Evolutionary conservation across 495 filamentous ascomycete species (phyloP).

Genomic region (Clohesyomyces aquaticus): DNA sequence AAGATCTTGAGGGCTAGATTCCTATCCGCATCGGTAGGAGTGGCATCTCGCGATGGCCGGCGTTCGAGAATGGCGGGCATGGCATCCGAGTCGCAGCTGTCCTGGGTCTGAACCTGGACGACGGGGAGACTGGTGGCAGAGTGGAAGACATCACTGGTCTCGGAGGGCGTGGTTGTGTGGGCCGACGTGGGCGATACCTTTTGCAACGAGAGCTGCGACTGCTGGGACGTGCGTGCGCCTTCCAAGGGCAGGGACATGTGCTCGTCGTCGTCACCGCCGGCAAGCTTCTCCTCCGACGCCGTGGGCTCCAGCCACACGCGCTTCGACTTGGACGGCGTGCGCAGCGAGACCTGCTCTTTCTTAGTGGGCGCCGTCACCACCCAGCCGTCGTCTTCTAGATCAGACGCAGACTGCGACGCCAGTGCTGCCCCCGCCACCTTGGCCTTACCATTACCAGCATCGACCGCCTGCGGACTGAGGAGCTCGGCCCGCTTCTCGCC

Average conservation of each 20-base stretch:
- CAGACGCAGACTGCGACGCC: conserved; percentile 31
- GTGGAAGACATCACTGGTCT: conserved; percentile 50
- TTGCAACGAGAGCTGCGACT: conserved; percentile 25
- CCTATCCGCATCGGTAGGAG: conserved; percentile 66
- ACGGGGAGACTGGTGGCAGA: conserved; percentile 56
- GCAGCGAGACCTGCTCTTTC: conserved; percentile 18
- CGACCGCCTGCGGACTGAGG: conserved; percentile 23
- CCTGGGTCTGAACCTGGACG: conserved; percentile 55
- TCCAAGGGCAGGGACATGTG: conserved; percentile 52
- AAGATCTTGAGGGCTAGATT: conserved; percentile 80
- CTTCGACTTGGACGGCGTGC: conserved; percentile 36
- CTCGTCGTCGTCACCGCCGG: conserved; percentile 39
- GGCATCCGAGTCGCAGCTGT: conserved; percentile 38
- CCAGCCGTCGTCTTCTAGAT: conserved; percentile 44
- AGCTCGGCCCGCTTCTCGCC: conserved; percentile 27
- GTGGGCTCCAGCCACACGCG: conserved; percentile 48
- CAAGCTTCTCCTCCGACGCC: conserved; percentile 52
- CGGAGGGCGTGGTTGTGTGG: conserved; percentile 46
- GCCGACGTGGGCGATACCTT: conserved; percentile 38
- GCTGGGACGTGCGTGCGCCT: conserved; percentile 39
- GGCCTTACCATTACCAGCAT: neutral
- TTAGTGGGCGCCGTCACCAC: conserved; percentile 35
- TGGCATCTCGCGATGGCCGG: conserved; percentile 26
- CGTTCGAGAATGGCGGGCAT: conserved; percentile 34
- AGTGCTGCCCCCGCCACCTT: neutral